Percentiles rank a stretch among this genome's conserved stretches.
Conservation (phyloP, 2,329 filamentous ascomycete species). For the Tolypocladium pustulatum region DNA sequence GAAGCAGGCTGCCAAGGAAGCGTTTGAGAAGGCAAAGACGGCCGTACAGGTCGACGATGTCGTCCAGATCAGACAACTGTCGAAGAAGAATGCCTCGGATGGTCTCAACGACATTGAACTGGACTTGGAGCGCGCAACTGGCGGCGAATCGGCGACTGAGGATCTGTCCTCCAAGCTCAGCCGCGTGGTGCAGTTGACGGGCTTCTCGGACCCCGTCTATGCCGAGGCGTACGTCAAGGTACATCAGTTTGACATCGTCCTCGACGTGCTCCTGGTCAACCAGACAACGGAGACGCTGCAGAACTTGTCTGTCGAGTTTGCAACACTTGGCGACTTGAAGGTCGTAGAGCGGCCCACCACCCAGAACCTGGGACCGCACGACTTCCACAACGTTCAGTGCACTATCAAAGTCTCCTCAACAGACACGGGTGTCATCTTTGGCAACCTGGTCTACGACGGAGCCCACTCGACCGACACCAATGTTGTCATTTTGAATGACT, state of each 20-base stretch:
- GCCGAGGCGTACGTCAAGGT: conserved; percentile 99
- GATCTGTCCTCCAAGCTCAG: conserved; percentile 90
- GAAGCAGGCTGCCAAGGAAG: conserved; percentile 93
- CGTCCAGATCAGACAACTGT: conserved; percentile 82
- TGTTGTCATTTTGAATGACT: conserved; percentile 94
- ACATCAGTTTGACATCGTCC: conserved; percentile 95
- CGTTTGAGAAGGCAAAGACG: conserved; percentile 82
- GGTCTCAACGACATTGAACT: conserved; percentile 77
- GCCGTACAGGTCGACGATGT: conserved; percentile 95
- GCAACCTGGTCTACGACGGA: conserved; percentile 96
- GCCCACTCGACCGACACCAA: conserved; percentile 86
- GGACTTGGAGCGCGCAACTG: conserved; percentile 88
- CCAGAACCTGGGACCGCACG: conserved; percentile 88
- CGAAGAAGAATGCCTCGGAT: conserved; percentile 79
- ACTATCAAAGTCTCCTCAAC: conserved; percentile 98
- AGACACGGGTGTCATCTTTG: conserved; percentile 96
- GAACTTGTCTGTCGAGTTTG: conserved; percentile 95
- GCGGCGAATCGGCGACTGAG: conserved; percentile 73
- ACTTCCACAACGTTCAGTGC: conserved; percentile 96
- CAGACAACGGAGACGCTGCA: conserved; percentile 94
- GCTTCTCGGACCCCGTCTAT: conserved; percentile 96
- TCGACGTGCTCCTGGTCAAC: conserved; percentile 94
- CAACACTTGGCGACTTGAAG: conserved; percentile 95
- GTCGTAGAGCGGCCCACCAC: conserved; percentile 94
- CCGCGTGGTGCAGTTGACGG: conserved; percentile 91